Base-by-base conservation (phyloP, 2,329 filamentous ascomycete genomes). In the Aspergillus neotritici region DNA sequence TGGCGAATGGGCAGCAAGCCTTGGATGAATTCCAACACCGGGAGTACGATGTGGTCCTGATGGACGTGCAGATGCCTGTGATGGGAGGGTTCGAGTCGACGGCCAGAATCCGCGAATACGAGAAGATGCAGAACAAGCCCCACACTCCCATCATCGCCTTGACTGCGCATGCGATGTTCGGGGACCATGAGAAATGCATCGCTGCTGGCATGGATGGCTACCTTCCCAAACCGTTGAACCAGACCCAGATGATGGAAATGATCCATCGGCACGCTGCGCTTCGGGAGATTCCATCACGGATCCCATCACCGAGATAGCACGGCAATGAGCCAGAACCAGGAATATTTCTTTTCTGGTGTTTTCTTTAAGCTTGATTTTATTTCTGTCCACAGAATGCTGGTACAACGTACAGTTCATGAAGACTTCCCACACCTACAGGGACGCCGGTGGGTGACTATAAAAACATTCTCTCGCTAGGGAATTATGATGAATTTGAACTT, bases 181-280 rank as follows among this genome's bases (percentile, higher is more conserved):
- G 90, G 48, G 90, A 96, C 62, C 80, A 90, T 37, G 90, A 96
- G 63, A 94, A 91, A 71, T 96, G 90, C 65, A 90, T 96, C 49
- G 85, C 93, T 62, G 89, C 89, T 6, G 87, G 95, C 69, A 96
- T 96, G 90, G 90, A 96, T 66, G 90, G 96, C 67, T 96, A 96
- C 61, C 74, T 96, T 29, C 94, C 88, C 9, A 96, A 96, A 64
- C 89, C 89, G 16, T 74, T 95, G 47, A 89, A 94, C 65, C 87
- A 93, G 61, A 93, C 90, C 61, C 86, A 93, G 62, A 81, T 95
- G 55, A 94, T 95, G 56, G 17, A 40, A n/a, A 39, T 45, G 37
- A 25, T 45, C 12, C 37, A 25, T 25, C 21, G 21, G 21, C 21
- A 25, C 9, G 21, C 21, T 25, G 21, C 21, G 21, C 21, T 25